A percentile compares a stretch with the other conserved stretches of the same genome.
These are phyloP conservation scores for Stephanodiscus triporus DNA, from an alignment of 108 stramenopile species.

Conservation along the genomic window DNA sequence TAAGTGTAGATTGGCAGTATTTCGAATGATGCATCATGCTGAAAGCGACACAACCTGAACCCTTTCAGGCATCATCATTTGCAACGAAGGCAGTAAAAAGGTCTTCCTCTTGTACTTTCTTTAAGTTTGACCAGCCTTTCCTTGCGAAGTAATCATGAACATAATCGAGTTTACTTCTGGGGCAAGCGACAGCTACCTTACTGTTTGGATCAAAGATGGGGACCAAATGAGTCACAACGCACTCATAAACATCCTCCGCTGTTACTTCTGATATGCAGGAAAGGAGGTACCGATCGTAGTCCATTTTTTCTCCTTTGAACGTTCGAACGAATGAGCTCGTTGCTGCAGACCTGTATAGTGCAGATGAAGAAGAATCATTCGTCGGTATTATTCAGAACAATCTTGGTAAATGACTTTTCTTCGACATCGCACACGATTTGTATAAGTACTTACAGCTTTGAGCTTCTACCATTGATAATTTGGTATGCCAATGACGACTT, in stretches of 20 bases:
- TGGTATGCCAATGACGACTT: conserved; percentile 51
- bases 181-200: conserved; percentile 40
- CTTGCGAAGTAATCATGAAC: conserved; percentile 41
- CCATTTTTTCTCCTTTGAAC: conserved; percentile 44
- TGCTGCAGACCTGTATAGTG: conserved; percentile 23
- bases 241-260: conserved; percentile 35
- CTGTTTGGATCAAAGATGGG: conserved; percentile 47
- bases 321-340: conserved; percentile 41
- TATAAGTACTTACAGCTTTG: conserved; percentile 40
- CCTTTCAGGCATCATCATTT: conserved; percentile 26
- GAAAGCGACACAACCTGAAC: conserved; percentile 32
- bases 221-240: conserved; percentile 39
- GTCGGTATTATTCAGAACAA: too few relatives aligned
- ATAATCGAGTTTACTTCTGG: conserved; percentile 46
- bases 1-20: too few relatives aligned
- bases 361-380: neutral
- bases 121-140: conserved; percentile 48
- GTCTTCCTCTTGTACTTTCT: conserved; percentile 45
- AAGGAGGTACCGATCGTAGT: conserved; percentile 38
- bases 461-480: conserved; percentile 41
- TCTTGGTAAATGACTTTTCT: too few relatives aligned
- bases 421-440: neutral
- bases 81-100: conserved; percentile 42
- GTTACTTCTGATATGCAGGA: conserved; percentile 31
- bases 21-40: too few relatives aligned